Percentiles rank a stretch among this genome's conserved stretches.
These are phyloP conservation scores for Colletotrichum tropicicola DNA, from an alignment of 2,329 filamentous ascomycete genomes.

Conservation along the genomic window DNA sequence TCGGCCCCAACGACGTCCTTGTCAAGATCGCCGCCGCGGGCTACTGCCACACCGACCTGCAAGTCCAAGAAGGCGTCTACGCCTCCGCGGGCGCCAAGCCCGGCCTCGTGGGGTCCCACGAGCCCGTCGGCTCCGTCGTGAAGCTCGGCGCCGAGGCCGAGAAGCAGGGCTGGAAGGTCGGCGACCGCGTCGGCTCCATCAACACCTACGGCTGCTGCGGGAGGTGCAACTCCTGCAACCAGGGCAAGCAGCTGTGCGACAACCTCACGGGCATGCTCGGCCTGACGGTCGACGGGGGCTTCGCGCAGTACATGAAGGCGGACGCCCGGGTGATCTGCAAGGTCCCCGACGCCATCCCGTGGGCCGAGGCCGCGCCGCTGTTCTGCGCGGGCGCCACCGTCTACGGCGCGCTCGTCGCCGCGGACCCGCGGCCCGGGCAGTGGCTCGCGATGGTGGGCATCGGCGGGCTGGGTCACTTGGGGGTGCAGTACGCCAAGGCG, in stretches of 20 bases:
- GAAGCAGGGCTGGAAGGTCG: constrained; percentile 47
- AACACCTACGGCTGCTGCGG: constrained; percentile 34
- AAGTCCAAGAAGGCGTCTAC: constrained; percentile 29
- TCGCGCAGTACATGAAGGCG: constrained; percentile 37
- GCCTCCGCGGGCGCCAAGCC: constrained; percentile 34
- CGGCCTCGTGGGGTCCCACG: constrained; percentile 58
- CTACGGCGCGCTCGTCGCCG: constrained; percentile 32
- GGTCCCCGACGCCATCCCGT: constrained; percentile 34
- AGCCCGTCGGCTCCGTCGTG: constrained; percentile 70
- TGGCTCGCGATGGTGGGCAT: constrained; percentile 38
- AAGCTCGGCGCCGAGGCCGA: constrained; percentile 57
- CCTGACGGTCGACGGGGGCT: constrained; percentile 36
- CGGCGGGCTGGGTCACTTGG: constrained; percentile 37
- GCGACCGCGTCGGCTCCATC: constrained; percentile 61
- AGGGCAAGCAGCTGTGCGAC: constrained; percentile 34
- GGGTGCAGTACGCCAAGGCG: constrained; percentile 36
- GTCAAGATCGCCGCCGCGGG: constrained; percentile 32
- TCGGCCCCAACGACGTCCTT: constrained; percentile 29
- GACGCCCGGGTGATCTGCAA: constrained; percentile 36
- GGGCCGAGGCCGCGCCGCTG: constrained; percentile 35
- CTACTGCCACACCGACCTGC: constrained; percentile 33
- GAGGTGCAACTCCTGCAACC: constrained; percentile 33
- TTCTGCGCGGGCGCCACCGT: constrained; percentile 41
- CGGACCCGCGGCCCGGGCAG: constrained; percentile 26
- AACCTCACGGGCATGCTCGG: constrained; percentile 35